Conservation (phyloP, 1,139 yeast genomes). For the Suhomyces anneliseae region DNA sequence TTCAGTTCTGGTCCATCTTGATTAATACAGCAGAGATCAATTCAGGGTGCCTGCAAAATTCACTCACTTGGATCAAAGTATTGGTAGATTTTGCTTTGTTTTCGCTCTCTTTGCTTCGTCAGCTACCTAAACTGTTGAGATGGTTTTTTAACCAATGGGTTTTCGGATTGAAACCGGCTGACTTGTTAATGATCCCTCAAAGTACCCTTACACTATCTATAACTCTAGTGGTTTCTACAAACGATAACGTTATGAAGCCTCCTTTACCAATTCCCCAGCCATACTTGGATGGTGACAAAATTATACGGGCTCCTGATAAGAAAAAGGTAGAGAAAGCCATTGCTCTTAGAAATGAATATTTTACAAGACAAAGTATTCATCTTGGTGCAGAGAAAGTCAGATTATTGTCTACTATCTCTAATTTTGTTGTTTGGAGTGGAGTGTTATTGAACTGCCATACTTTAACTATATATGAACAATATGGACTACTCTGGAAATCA, state of each 20-base stretch:
- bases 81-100: not conserved
- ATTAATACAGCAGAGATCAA: not conserved
- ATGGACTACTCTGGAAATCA: slow-evolving; percentile 18
- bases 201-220: slow-evolving; percentile 3
- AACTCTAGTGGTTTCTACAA: slow-evolving; percentile 4
- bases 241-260: slow-evolving; percentile 1
- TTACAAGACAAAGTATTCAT: slow-evolving; percentile 36
- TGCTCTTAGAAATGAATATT: slow-evolving; percentile 37
- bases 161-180: not conserved
- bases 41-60: not conserved
- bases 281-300: slow-evolving; percentile 39
- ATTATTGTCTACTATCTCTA: slow-evolving; percentile 36
- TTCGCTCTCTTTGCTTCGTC: too few species aligned
- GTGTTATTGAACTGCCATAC: slow-evolving; percentile 19
- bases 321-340: slow-evolving; percentile 30
- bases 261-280: slow-evolving; percentile 38
- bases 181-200: not conserved
- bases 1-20: not conserved
- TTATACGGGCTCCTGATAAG: slow-evolving; percentile 35
- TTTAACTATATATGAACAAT: slow-evolving; percentile 25
- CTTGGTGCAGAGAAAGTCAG: slow-evolving; percentile 42
- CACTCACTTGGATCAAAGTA: not conserved
- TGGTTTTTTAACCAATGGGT: not conserved
- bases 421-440: slow-evolving; percentile 40
- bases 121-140: not conserved